Evolutionary conservation across 2,329 filamentous ascomycete genomes (phyloP).

Genomic region (Chaetomiaceae sp.): DNA sequence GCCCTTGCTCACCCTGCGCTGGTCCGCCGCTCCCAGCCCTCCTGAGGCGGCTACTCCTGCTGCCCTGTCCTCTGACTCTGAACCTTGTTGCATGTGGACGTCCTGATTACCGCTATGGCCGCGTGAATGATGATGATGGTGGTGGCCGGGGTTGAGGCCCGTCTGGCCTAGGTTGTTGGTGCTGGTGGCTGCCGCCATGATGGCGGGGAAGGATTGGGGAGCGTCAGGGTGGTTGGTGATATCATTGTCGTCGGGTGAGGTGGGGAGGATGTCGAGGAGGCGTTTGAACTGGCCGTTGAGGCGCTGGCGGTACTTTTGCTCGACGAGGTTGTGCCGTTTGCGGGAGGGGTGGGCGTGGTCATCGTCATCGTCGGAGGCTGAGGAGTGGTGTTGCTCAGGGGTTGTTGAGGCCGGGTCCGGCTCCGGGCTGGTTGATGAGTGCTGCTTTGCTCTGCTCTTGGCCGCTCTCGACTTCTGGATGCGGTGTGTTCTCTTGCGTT

Average conservation of each 20-base stretch:
- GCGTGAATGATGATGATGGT: no score
- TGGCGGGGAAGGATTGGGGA: no score
- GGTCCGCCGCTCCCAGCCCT: not conserved
- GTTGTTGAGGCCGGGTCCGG: not conserved
- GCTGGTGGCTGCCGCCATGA: no score
- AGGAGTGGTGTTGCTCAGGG: not conserved
- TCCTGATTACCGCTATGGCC: no score
- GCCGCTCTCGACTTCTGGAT: no score
- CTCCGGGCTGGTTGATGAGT: not conserved
- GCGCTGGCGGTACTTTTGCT: conserved; percentile 21
- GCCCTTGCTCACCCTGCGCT: conserved; percentile 16
- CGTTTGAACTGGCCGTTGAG: conserved; percentile 20
- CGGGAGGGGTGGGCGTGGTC: not conserved
- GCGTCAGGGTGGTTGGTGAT: not conserved
- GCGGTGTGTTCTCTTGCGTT: no score
- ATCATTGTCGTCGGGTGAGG: not conserved
- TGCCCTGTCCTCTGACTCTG: no score
- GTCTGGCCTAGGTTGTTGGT: no score
- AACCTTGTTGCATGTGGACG: no score
- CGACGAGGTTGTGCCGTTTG: conserved; percentile 19
- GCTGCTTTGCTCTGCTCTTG: not conserved
- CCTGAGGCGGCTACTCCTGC: not conserved
- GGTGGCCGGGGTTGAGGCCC: no score
- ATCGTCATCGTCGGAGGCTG: not conserved
- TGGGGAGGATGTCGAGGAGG: conserved; percentile 19